A percentile compares a stretch with the other conserved stretches of the same genome.
Evolutionary conservation across 352 stramenopile species (phyloP).

Genomic region (Pythium biforme): DNA sequence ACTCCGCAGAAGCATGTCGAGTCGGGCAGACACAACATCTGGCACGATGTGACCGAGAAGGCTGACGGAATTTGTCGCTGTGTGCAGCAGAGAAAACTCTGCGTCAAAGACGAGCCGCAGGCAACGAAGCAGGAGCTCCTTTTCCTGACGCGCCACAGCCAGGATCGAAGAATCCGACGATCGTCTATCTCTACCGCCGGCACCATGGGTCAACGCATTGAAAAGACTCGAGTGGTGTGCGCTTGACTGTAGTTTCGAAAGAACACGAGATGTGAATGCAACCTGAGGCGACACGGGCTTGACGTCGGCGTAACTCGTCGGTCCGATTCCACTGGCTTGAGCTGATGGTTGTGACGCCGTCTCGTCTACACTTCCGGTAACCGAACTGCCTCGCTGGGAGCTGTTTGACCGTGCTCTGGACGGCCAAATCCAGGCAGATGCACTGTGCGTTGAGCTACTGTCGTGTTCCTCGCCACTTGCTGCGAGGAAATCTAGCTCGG

Average conservation of each 20-base stretch:
- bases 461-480: neutral
- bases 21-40: constrained; percentile 38
- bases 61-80: constrained; percentile 54
- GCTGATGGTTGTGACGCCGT: constrained; percentile 1
- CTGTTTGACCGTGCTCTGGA: constrained; percentile 15
- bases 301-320: constrained; percentile 6
- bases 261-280: constrained; percentile 68
- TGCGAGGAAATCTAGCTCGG: constrained; percentile 48
- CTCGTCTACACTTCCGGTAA: constrained; percentile 11
- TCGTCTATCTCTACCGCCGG: constrained; percentile 1
- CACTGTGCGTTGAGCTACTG: constrained; percentile 11
- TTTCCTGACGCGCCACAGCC: constrained; percentile 24
- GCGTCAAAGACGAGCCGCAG: constrained; percentile 54
- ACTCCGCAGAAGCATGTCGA: constrained; percentile 32
- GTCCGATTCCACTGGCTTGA: constrained; percentile 11
- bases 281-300: constrained; percentile 33
- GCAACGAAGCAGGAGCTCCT: constrained; percentile 35
- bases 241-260: constrained; percentile 67
- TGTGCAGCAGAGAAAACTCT: constrained; percentile 61
- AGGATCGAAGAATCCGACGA: constrained; percentile 5
- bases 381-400: neutral
- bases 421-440: constrained; percentile 23
- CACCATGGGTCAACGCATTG: constrained; percentile 39
- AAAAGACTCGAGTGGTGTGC: constrained; percentile 58
- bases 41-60: constrained; percentile 53